These are phyloP conservation scores for Podila epigama DNA, from an alignment of 192 early-diverging fungal species.

Conservation along the genomic window DNA sequence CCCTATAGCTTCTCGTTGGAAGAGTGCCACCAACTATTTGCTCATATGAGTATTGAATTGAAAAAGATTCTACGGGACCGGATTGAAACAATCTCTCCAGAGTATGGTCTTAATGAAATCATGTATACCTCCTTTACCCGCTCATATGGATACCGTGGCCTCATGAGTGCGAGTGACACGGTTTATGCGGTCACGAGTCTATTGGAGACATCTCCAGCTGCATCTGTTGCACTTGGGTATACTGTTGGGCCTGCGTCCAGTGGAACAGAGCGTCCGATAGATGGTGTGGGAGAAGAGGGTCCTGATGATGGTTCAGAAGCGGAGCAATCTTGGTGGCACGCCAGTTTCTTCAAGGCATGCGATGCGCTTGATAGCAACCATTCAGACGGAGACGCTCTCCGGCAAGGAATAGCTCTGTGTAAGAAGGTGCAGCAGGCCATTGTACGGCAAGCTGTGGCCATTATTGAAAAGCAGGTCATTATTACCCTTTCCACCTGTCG, in stretches of 20 bases:
- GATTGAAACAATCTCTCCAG: constrained; percentile 72
- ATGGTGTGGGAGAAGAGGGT: not conserved
- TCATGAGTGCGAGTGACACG: constrained; percentile 80
- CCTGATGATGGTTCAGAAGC: constrained; percentile 6
- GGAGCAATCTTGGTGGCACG: constrained; percentile 63
- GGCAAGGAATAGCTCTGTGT: constrained; percentile 72
- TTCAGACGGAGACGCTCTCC: constrained; percentile 30
- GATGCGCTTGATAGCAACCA: constrained; percentile 76
- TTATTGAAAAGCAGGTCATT: constrained; percentile 83
- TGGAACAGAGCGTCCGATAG: constrained; percentile 14
- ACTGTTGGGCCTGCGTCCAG: constrained; percentile 40
- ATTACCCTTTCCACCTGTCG: constrained; percentile 79
- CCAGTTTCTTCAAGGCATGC: constrained; percentile 89
- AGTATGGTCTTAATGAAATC: constrained; percentile 83
- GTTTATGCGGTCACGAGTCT: constrained; percentile 83
- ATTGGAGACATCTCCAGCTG: constrained; percentile 58
- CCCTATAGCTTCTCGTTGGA: constrained; percentile 73
- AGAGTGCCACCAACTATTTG: constrained; percentile 78
- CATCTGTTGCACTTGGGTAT: constrained; percentile 46
- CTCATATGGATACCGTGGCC: constrained; percentile 72
- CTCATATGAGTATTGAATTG: constrained; percentile 80
- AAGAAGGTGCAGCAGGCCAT: constrained; percentile 80
- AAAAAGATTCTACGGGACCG: constrained; percentile 69
- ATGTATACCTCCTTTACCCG: constrained; percentile 81
- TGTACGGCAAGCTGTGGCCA: constrained; percentile 77